Base-by-base conservation (phyloP, 2,329 filamentous ascomycete genomes). In the Colletotrichum magnum region DNA sequence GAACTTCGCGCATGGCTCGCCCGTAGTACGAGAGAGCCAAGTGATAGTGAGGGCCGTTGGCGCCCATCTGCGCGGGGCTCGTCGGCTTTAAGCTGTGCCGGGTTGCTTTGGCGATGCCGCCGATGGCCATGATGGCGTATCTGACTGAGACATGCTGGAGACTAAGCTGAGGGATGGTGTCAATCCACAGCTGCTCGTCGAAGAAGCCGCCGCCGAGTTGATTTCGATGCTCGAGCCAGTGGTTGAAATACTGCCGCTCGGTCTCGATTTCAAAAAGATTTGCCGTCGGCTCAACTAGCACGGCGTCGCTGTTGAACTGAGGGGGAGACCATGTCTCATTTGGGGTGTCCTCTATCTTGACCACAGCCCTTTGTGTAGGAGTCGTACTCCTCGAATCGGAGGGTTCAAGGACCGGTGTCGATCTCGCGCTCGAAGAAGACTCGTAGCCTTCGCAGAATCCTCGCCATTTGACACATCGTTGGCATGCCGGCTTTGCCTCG, bases 41-140 rank as follows among this genome's bases (percentile, higher is more conserved):
- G 9, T 75, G 74, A 70, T 81, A 81, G 50, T 76, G 73, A 10
- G 69, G 62, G 5, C 61, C 64, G 24, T 56, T 64, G 1, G 45
- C 64, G 3, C 53, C 48, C 43, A 64, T 74, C 65, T 60, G 64
- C 24, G n/a, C 70, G 50, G 36, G 64, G 15, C 18, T 59, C 32
- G 39, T 69, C 5, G 58, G 58, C 47, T 43, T 63, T 57, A 72
- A 16, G 58, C 63, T 41, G 39, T 57, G 26, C 21, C n/a, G 15
- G 52, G 61, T 36, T 26, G 75, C 70, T 36, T 75, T 77, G 21
- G 75, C 75, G 12, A 79, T 76, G 21, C 77, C 77, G 21, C 80
- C 80, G 13, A 82, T 75, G 7, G 81, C 81, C 39, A 81, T 74
- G 64, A 77, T 78, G 18, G 81, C 80, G 53, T 78, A 79, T 7